Percentiles rank a stretch among this genome's conserved stretches.
Evolutionary conservation across 73 alveolate species (phyloP).

Genomic region (Paramecium bursaria): DNA sequence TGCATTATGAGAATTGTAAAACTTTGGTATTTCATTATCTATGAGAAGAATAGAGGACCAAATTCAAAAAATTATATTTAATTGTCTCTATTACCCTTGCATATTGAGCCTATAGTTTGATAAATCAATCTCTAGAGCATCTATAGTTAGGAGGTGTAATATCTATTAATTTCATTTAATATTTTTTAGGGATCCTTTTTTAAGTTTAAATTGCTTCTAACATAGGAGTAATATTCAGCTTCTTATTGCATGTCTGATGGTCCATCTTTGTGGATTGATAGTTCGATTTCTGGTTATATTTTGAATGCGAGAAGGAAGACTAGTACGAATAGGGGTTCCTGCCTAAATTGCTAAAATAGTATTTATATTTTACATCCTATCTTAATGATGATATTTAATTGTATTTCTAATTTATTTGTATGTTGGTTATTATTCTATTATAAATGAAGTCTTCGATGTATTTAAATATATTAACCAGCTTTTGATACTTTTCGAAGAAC

Average conservation of each 20-base stretch:
- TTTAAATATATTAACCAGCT: background rate
- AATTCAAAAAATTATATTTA: conserved; percentile 28
- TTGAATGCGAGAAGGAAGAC: background rate
- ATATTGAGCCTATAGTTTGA: background rate
- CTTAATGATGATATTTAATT: conserved; percentile 29
- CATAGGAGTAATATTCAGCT: background rate
- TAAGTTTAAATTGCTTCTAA: background rate
- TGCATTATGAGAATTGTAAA: background rate
- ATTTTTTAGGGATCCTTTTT: conserved; percentile 1
- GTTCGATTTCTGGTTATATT: conserved; percentile 16
- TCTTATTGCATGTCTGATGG: conserved; percentile 1
- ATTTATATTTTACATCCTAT: conserved; percentile 14
- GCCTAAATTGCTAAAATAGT: background rate
- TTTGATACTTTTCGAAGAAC: background rate
- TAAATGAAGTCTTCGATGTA: conserved; percentile 8
- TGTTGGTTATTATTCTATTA: background rate
- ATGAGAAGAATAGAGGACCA: background rate
- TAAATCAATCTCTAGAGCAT: no score
- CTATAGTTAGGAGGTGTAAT: no score
- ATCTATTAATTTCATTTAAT: background rate
- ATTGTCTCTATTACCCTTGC: conserved; percentile 47
- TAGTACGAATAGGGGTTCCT: conserved; percentile 40
- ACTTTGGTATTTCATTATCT: background rate
- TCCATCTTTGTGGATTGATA: background rate
- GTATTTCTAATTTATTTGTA: conserved; percentile 2